A percentile compares a stretch with the other conserved stretches of the same genome.
phyloP scores from a whole-genome alignment of 805 yeast genomes.

The Debaryomyces castellii region DNA sequence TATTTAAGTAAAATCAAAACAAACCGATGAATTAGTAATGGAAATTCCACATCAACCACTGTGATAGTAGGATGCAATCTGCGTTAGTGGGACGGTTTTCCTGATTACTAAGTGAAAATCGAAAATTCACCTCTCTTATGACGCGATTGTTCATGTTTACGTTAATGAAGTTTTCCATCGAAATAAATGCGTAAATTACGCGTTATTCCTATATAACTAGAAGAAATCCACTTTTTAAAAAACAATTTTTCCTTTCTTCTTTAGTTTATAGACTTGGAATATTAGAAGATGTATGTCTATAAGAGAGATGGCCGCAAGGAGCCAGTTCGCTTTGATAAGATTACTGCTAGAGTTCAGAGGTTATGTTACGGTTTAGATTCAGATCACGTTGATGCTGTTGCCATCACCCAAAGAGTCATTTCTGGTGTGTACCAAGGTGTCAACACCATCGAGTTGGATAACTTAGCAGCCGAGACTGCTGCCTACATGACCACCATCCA shows the following conservation, averaged over 20 bases:
- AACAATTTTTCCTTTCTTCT: neutral
- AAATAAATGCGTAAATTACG: slow-evolving; percentile 3
- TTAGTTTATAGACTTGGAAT: neutral
- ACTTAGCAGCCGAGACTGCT: slow-evolving; percentile 90
- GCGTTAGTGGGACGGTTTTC: neutral
- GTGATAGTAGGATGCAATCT: neutral
- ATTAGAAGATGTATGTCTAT: slow-evolving; percentile 66
- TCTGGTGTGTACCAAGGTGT: slow-evolving; percentile 98
- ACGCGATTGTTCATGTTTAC: slow-evolving; percentile 1
- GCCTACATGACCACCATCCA: slow-evolving; percentile 97
- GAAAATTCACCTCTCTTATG: neutral
- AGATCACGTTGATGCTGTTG: slow-evolving; percentile 89
- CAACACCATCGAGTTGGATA: slow-evolving; percentile 74
- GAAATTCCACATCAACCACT: neutral
- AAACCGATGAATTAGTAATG: neutral
- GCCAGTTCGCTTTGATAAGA: slow-evolving; percentile 93
- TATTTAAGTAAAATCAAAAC: neutral
- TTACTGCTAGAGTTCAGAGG: slow-evolving; percentile 88
- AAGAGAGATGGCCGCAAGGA: slow-evolving; percentile 95
- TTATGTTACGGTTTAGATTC: slow-evolving; percentile 93
- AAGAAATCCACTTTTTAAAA: slow-evolving; percentile 3
- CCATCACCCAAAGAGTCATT: slow-evolving; percentile 92
- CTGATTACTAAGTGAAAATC: neutral
- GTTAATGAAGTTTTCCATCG: neutral
- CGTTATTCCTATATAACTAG: slow-evolving; percentile 7